Percentiles rank a stretch among this genome's conserved stretches.
Evolutionary conservation across 1,139 yeast species (phyloP).

Genomic region (Blastobotrys ciferrii): DNA sequence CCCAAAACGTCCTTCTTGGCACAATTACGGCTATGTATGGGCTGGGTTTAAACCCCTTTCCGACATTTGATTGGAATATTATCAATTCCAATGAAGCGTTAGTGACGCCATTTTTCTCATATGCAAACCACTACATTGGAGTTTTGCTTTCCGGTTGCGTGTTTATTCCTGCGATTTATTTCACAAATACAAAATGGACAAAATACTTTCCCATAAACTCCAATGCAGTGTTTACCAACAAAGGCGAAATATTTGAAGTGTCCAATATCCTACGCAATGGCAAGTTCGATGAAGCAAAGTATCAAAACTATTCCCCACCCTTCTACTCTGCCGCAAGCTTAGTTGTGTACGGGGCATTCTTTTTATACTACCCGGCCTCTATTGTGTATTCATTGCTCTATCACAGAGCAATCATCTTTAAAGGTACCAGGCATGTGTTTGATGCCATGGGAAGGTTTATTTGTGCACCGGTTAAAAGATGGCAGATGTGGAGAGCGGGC

Average conservation of each 20-base stretch:
- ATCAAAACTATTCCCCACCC: constrained; percentile 47
- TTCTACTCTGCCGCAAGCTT: constrained; percentile 58
- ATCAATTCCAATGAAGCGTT: constrained; percentile 34
- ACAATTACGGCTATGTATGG: constrained; percentile 59
- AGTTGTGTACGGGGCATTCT: constrained; percentile 55
- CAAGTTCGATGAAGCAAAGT: constrained; percentile 34
- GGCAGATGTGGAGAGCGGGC: constrained; percentile 18
- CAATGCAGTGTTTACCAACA: constrained; percentile 47
- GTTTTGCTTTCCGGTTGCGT: constrained; percentile 41
- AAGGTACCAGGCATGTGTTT: too few species aligned
- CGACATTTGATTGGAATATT: constrained; percentile 42
- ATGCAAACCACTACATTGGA: constrained; percentile 44
- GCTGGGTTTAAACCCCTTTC: constrained; percentile 53
- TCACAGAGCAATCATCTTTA: constrained; percentile 23
- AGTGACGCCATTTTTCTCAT: constrained; percentile 44
- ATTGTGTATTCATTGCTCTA: constrained; percentile 44
- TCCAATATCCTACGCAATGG: constrained; percentile 40
- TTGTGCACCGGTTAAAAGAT: too few species aligned
- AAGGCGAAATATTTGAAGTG: constrained; percentile 46
- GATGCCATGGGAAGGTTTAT: too few species aligned
- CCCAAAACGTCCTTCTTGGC: constrained; percentile 53
- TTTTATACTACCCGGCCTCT: constrained; percentile 53
- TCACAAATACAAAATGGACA: constrained; percentile 50
- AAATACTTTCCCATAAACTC: constrained; percentile 54
- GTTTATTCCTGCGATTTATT: constrained; percentile 46